Conservation (phyloP, 2,329 filamentous ascomycete genomes). For the Fusarium sp. region DNA sequence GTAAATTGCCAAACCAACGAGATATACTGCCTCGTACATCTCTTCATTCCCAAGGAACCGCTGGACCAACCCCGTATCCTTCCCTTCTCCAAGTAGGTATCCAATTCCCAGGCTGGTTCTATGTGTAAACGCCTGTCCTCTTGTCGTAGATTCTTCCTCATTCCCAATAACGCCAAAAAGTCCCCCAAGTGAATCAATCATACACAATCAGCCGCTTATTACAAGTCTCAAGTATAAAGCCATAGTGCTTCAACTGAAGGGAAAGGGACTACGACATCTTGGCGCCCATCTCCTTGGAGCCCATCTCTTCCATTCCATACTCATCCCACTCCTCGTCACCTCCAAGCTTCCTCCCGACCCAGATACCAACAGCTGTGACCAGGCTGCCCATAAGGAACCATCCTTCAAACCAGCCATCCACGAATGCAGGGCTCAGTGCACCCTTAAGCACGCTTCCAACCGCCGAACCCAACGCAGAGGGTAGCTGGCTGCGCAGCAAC, state of each 20-base stretch:
- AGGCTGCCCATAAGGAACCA: slow-evolving; percentile 82
- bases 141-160: not conserved
- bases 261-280: slow-evolving; percentile 65
- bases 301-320: slow-evolving; percentile 73
- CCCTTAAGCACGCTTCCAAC: slow-evolving; percentile 83
- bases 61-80: not conserved
- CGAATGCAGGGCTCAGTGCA: slow-evolving; percentile 71
- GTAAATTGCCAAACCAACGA: not conserved
- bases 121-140: slow-evolving; percentile 18
- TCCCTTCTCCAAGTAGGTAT: slow-evolving; percentile 2
- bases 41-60: not conserved
- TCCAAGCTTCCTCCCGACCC: slow-evolving; percentile 73
- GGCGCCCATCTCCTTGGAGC: slow-evolving; percentile 72
- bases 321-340: slow-evolving; percentile 71
- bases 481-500: slow-evolving; percentile 82
- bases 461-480: slow-evolving; percentile 79
- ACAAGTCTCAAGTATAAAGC: slow-evolving; percentile 21
- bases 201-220: slow-evolving; percentile 19
- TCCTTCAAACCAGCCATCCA: slow-evolving; percentile 85
- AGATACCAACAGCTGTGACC: slow-evolving; percentile 77
- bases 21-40: not conserved
- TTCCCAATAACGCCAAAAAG: slow-evolving; percentile 28
- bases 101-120: slow-evolving; percentile 8
- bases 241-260: slow-evolving; percentile 13
- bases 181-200: slow-evolving; percentile 2